Evolutionary conservation across 2,329 filamentous ascomycete species (phyloP).

Genomic region (Fusarium redolens): DNA sequence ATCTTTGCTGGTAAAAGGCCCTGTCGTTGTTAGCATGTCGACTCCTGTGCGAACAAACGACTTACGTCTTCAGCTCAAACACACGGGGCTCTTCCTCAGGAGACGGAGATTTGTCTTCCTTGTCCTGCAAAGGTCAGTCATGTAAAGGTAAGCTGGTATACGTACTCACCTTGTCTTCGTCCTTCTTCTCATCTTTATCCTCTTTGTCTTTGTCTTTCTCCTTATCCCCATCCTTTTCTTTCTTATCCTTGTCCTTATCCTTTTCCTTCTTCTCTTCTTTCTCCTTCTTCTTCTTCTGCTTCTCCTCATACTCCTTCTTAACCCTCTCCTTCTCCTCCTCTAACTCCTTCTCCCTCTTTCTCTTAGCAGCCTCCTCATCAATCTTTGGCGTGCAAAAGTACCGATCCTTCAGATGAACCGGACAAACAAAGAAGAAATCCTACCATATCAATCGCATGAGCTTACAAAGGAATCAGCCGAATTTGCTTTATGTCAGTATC

Average conservation of each 20-base stretch:
- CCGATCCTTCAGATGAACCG: constrained; percentile 82
- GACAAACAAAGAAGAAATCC: constrained; percentile 94
- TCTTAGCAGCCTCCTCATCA: constrained; percentile 73
- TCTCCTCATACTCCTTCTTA: constrained; percentile 83
- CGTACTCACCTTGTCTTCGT: constrained; percentile 29
- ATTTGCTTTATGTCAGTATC: not conserved
- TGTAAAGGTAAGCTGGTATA: not conserved
- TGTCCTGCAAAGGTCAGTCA: constrained; percentile 11
- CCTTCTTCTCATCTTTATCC: constrained; percentile 43
- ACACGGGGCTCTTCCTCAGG: constrained; percentile 75
- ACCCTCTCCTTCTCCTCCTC: constrained; percentile 73
- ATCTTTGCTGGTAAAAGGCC: constrained; percentile 85
- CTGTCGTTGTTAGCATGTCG: constrained; percentile 55
- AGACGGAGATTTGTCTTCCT: constrained; percentile 32
- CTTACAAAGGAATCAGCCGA: constrained; percentile 10
- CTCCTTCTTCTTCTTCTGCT: constrained; percentile 74
- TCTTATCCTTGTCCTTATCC: constrained; percentile 63
- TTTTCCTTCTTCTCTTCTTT: constrained; percentile 68
- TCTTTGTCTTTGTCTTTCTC: constrained; percentile 52
- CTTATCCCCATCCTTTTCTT: constrained; percentile 55
- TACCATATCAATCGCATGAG: constrained; percentile 32
- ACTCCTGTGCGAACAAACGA: fast-evolving
- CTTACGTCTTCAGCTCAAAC: constrained; percentile 84
- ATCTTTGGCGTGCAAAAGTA: constrained; percentile 83
- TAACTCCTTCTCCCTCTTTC: constrained; percentile 69